Percentiles rank a stretch among this genome's conserved stretches.
Conservation (phyloP, 139 green algal species). For the Chlamydomonas schloesseri region DNA sequence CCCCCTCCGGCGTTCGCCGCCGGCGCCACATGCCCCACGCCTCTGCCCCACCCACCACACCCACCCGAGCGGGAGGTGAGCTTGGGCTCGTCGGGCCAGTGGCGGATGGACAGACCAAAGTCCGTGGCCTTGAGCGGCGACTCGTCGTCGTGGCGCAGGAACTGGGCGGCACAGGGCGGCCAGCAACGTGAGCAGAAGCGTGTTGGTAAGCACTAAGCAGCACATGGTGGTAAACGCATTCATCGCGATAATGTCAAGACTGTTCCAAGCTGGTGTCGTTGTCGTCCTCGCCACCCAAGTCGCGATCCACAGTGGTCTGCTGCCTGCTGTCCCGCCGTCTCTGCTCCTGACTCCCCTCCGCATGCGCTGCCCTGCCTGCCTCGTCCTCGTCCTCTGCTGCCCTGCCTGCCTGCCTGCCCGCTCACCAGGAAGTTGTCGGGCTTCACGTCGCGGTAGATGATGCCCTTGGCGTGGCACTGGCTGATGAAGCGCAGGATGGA, state of each 20-base stretch:
- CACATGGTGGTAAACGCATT: too few species aligned
- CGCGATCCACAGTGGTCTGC: too few species aligned
- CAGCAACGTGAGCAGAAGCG: too few species aligned
- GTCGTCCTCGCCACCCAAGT: too few species aligned
- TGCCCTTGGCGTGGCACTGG: conserved; percentile 91
- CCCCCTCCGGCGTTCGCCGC: too few species aligned
- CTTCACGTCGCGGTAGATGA: conserved; percentile 72
- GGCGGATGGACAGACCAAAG: conserved; percentile 91
- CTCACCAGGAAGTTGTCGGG: conserved; percentile 90
- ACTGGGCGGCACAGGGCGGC: conserved; percentile 39
- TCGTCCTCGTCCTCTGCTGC: not conserved
- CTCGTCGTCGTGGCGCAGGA: conserved; percentile 76
- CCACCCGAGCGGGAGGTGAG: conserved; percentile 79
- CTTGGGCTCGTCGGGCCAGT: conserved; percentile 77
- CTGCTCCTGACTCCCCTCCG: not conserved
- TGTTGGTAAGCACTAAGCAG: too few species aligned
- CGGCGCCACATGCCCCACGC: not conserved
- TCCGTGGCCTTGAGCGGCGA: conserved; percentile 79
- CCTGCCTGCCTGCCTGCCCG: not conserved
- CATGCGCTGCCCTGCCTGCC: not conserved
- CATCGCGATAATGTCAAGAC: too few species aligned
- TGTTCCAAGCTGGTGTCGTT: too few species aligned
- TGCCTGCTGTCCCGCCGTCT: too few species aligned
- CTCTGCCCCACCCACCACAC: not conserved
- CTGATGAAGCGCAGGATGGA: conserved; percentile 83